phyloP scores from a whole-genome alignment of 2,329 filamentous ascomycete species.

The Colletotrichum gloeosporioides region DNA sequence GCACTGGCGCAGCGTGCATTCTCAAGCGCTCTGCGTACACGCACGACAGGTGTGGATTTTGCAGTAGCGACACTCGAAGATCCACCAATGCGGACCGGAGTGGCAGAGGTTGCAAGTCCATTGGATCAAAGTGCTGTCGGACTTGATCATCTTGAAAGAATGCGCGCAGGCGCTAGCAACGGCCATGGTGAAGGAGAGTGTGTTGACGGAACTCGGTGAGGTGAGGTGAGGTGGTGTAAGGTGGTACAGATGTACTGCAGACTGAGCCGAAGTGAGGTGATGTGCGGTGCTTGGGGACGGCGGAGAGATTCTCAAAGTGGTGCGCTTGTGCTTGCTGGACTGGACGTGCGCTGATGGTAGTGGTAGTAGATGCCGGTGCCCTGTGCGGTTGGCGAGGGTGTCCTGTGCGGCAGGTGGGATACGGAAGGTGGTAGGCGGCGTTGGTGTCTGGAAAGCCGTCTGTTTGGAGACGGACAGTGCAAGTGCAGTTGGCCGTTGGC shows the following conservation, averaged over 20 bases:
- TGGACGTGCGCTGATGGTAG: background rate
- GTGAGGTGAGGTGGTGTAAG: background rate
- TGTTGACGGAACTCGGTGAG: background rate
- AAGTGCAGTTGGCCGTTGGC: background rate
- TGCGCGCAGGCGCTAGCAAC: conserved; percentile 65
- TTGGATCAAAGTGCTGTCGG: conserved; percentile 67
- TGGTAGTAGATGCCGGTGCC: background rate
- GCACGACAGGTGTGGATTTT: conserved; percentile 68
- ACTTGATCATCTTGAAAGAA: conserved; percentile 70
- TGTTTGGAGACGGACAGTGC: background rate
- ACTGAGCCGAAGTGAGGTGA: background rate
- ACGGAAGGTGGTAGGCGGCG: background rate
- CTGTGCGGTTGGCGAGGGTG: background rate
- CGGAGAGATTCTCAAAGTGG: background rate
- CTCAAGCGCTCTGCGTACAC: conserved; percentile 55
- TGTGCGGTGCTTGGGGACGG: background rate
- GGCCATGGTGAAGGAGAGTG: conserved; percentile 46
- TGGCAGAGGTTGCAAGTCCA: conserved; percentile 71
- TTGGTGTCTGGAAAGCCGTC: background rate
- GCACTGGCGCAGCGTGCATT: background rate
- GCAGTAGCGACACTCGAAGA: conserved; percentile 74
- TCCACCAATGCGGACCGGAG: conserved; percentile 70
- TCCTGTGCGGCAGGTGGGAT: background rate
- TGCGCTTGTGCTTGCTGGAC: background rate
- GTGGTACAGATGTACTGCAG: background rate